Base-by-base conservation (phyloP, 1,284 basidiomycete genomes). In the Neotropicomus parvogracilis region DNA sequence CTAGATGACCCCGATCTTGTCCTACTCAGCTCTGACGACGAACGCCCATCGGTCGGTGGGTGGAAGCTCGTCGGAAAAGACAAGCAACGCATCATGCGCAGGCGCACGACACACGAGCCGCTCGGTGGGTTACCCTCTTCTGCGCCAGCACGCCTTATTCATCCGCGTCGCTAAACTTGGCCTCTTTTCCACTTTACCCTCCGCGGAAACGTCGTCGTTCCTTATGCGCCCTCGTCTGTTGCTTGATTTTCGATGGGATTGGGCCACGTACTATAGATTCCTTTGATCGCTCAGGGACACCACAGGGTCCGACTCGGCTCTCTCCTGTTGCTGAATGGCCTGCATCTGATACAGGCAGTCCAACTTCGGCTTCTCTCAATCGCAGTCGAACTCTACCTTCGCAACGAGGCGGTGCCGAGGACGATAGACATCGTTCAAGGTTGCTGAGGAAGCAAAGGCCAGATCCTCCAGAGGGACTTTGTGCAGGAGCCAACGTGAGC, bases 331-430 rank as follows among this genome's bases (percentile, higher is more conserved):
- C 65, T 6, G 75, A 79, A 51, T 57, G 70, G 50, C 65, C 73
- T 20, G 54, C 59, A 35, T 61, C 65, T 21, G 64, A 31, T 50
- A 50, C 48, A n/a, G 45, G 34, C 57, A 59, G 59, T 44, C 46
- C 53, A 17, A 48, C 44, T 0, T 49, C 58, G 16, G 49, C 59
- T 39, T 59, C 65, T n/a, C 65, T 69, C 21, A 70, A 70, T 37
- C 73, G 83, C 29, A 84, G 84, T 60, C 73, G 77, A 53, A 86
- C 83, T 28, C 52, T 86, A 48, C 83, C 83, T 7, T 74, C 76
- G 2, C 63, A 62, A 14, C 60, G 65, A 50, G 56, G 44, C 49
- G 48, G 60, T 44, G 46, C 54, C 19, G 70, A 71, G 27, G 70
- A 71, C 28, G 72, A 74, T 33, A 66, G 66, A 47, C 69, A 62